Evolutionary conservation across 345 rosid genomes (phyloP), one percentile per base, ranked within the genome.

Genomic region (Clausena lansium): DNA sequence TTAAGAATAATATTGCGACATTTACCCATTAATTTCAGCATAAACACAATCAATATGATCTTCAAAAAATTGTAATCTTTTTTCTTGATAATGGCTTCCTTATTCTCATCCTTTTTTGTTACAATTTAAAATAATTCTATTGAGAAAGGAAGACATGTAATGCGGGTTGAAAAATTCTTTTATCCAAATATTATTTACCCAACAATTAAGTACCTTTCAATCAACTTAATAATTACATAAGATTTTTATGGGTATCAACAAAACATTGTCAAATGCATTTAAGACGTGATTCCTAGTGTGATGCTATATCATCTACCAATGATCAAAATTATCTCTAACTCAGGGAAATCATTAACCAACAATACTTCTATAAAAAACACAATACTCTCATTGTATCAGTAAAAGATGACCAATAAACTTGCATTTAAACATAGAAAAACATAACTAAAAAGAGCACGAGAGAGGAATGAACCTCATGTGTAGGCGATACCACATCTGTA

Each of bases 401-500:
- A 54, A 66, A 65, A 54, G 63, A 65, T 54, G 2, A 14, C 8
- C 57, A 15, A 52, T 19, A 76, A 35, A 55, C 35, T n/a, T n/a
- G 10, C 19, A 22, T 6, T 27, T 7, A 36, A 20, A 79, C 7
- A 66, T 24, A 17, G 15, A 75, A 24, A 58, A 35, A 27, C 33
- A 25, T 33, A 45, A 52, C 5, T 52, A 19, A 6, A 75, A 64
- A 71, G n/a, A 60, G 47, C 30, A 22, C 62, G 47, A 80, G 8
- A 28, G 41, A 28, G 41, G 76, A 52, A 27, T 41, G 1, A 76
- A 92, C 99, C 85, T 81, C 84, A 70, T 77, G 81, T 70, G 87
- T 78, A 67, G 15, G 74, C 13, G 24, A 67, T 32, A n/a, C 24
- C 60, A 87, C 87, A 58, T 92, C 92, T 41, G 89, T 68, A 79